Percentiles rank a stretch among this genome's conserved stretches.
Evolutionary conservation across 129 eudicot species (phyloP).

Genomic region (Saposhnikovia divaricata): DNA sequence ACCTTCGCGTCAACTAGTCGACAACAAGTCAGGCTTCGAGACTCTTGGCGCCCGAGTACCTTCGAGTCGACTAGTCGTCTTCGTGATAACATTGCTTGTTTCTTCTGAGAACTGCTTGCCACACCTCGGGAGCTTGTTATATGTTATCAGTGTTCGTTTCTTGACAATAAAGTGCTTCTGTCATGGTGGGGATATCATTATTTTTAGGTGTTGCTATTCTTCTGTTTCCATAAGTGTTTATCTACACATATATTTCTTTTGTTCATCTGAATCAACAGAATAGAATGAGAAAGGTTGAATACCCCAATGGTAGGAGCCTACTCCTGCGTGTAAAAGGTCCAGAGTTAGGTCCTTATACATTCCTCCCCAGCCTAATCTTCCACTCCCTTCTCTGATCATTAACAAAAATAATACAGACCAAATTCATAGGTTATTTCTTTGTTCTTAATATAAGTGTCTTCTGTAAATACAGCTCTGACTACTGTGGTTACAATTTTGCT

Average conservation of each 20-base stretch:
- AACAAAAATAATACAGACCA: background rate
- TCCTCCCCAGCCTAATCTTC: background rate
- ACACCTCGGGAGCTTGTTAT: background rate
- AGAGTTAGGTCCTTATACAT: background rate
- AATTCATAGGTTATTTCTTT: background rate
- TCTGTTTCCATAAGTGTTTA: background rate
- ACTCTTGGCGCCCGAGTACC: no score
- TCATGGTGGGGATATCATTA: background rate
- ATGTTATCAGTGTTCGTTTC: background rate
- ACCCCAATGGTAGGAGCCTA: background rate
- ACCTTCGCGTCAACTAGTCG: no score
- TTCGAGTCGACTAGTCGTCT: no score
- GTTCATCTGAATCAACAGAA: background rate
- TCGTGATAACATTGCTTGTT: background rate
- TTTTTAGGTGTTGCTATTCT: background rate
- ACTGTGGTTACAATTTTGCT: background rate
- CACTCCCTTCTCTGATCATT: background rate
- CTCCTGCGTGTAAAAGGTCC: background rate
- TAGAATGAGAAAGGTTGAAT: background rate
- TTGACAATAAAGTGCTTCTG: background rate
- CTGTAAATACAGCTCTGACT: background rate
- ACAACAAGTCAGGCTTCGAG: no score
- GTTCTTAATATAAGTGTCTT: background rate
- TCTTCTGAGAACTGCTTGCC: background rate
- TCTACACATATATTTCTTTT: no score